Percentiles rank a stretch among this genome's conserved stretches.
Conservation (phyloP, 129 eudicot species). For the Centaurea solstitialis region DNA sequence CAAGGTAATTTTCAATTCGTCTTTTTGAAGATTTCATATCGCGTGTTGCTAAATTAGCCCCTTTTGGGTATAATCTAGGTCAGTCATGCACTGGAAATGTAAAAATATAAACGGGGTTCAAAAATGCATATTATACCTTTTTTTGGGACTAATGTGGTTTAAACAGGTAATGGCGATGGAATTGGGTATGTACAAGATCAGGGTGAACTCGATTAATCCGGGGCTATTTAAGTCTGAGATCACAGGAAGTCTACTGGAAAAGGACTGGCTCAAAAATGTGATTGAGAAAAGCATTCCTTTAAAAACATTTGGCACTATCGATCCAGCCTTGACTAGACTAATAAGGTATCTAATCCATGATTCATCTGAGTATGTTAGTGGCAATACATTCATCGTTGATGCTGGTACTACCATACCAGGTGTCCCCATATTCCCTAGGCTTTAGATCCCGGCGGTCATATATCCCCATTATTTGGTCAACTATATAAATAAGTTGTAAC, state of each 20-base stretch:
- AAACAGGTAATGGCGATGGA: conserved; percentile 30
- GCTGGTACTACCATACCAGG: conserved; percentile 19
- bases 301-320: conserved; percentile 6
- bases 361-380: conserved; percentile 16
- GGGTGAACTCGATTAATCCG: conserved; percentile 14
- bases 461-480: too few species aligned
- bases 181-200: conserved; percentile 5
- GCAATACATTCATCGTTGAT: conserved; percentile 19
- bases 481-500: too few species aligned
- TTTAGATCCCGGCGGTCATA: neutral
- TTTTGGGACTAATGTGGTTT: neutral
- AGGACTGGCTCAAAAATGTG: conserved; percentile 20
- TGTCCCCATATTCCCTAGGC: conserved; percentile 28
- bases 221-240: conserved; percentile 26
- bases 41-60: too few species aligned
- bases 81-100: neutral
- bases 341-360: conserved; percentile 30
- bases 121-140: neutral
- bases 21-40: neutral
- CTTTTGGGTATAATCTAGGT: neutral
- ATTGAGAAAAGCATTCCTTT: conserved; percentile 6
- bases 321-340: conserved; percentile 24
- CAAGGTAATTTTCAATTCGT: conserved; percentile 15
- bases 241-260: conserved; percentile 8
- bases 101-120: neutral